Conservation (phyloP, 306 rosid genomes). For the Parietaria judaica region DNA sequence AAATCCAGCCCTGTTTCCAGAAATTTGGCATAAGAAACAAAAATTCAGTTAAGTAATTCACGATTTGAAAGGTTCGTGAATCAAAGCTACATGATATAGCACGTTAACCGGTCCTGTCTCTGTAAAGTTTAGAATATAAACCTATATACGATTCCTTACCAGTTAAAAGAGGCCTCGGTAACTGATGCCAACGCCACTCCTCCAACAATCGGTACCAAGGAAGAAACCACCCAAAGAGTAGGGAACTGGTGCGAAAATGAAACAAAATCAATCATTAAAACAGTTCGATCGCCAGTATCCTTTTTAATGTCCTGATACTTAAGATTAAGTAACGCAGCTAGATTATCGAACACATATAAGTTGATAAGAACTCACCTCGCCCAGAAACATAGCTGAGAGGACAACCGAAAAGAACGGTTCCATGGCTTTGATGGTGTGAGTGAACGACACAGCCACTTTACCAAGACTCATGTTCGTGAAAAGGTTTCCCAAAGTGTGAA, state of each 20-base stretch:
- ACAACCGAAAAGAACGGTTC: constrained; percentile 93
- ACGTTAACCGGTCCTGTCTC: background rate
- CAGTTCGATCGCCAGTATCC: constrained; percentile 1
- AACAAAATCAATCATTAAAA: constrained; percentile 7
- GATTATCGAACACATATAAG: background rate
- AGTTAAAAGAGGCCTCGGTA: constrained; percentile 88
- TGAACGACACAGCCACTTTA: constrained; percentile 87
- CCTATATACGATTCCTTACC: constrained; percentile 32
- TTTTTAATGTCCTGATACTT: background rate
- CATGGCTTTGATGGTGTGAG: constrained; percentile 90
- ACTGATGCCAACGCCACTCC: constrained; percentile 84
- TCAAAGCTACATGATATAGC: constrained; percentile 1
- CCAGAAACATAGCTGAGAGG: constrained; percentile 86
- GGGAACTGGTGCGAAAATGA: constrained; percentile 41
- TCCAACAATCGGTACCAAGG: constrained; percentile 80
- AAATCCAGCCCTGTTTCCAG: constrained; percentile 70
- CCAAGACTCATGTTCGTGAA: constrained; percentile 98
- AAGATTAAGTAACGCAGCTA: background rate
- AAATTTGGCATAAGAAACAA: background rate
- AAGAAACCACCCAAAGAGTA: constrained; percentile 68
- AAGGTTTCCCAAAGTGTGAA: constrained; percentile 80
- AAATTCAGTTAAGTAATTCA: constrained; percentile 11
- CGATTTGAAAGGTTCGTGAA: constrained; percentile 3
- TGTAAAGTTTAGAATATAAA: background rate
- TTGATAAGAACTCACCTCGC: constrained; percentile 49